These are phyloP conservation scores for Letharia columbiana DNA, from an alignment of 495 filamentous ascomycete species.

Conservation along the genomic window DNA sequence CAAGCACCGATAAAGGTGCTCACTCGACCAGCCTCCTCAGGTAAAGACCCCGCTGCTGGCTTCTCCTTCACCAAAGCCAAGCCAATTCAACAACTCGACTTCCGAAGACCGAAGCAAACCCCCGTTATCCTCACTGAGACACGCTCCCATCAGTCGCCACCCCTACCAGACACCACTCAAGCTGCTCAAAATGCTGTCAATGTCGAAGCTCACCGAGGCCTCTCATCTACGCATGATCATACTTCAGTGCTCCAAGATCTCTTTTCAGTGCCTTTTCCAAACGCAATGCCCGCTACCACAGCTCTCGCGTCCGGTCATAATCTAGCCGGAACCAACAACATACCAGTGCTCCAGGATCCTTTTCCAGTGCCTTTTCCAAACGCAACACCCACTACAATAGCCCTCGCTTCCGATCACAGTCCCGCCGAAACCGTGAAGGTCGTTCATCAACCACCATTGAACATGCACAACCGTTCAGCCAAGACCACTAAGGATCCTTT, in stretches of 20 bases:
- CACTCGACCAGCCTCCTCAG: constrained; percentile 14
- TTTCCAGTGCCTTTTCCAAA: not conserved
- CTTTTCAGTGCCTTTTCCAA: not conserved
- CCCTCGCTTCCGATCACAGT: not conserved
- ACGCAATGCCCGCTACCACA: not conserved
- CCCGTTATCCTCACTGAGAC: not conserved
- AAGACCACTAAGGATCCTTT: not conserved
- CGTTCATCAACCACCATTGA: not conserved
- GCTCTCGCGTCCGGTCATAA: too few relatives aligned
- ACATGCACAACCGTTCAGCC: not conserved
- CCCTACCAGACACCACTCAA: not conserved
- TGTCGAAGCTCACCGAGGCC: not conserved
- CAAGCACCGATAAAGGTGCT: constrained; percentile 8
- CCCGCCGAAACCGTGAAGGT: not conserved
- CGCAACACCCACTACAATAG: not conserved
- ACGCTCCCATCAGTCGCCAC: not conserved
- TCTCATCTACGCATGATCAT: not conserved
- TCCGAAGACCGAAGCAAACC: constrained; percentile 6
- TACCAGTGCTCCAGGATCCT: not conserved
- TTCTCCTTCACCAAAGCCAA: constrained; percentile 16
- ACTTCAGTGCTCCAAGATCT: not conserved
- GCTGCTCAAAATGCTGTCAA: not conserved
- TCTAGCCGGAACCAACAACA: not conserved
- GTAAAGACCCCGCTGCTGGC: constrained; percentile 13
- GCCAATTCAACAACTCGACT: not conserved